Base-by-base conservation (phyloP, 2,329 filamentous ascomycete species). In the Lasiodiplodia citricola region DNA sequence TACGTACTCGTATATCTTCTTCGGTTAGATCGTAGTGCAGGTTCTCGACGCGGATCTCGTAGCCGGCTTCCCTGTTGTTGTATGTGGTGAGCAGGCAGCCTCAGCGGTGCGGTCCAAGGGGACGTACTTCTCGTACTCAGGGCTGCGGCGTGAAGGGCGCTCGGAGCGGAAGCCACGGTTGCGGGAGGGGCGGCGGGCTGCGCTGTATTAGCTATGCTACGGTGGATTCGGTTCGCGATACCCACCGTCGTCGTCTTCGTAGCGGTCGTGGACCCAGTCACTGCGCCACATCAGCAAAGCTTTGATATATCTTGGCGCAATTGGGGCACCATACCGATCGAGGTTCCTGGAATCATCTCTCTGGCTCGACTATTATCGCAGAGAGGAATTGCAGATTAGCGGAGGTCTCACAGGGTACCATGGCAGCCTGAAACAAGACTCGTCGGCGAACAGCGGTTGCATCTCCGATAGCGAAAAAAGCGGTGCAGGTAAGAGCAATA, bases 191-290 rank as follows among this genome's bases (percentile, higher is more conserved):
- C 71, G 70, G 28, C 73, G 73, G 55, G 69, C 70, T 73, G 51
- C 13, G 3, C 44, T 14, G 25, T 18, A 58, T 69, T 38, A 69
- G 67, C 70, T 57, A 62, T 71, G 63, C 66, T 47, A 37, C 68
- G 70, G 72, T 73, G 76, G 64, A 57, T 73, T 50, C 47, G 66
- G 67, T 56, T 35, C 70, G 35, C 18, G 41, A 37, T 38, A 63
- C 64, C 52, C 51, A 69, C 68, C 70, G 58, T 70, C 68, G 79
- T 90, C 87, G 76, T 93, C 92, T 79, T 96, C 92, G 79, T 89
- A 97, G 78, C 90, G 92, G 83, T 97, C 93, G 80, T 97, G 94
- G 74, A 97, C 93, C 94, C 94, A 97, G 85, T 97, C 94, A 23
- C 68, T 69, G 54, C 77, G 93, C 93, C 71, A 52, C 60, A 41